Percentiles rank a stretch among this genome's conserved stretches.
phyloP scores from a whole-genome alignment of 257 asterid species.

The Eustoma russellianum region DNA sequence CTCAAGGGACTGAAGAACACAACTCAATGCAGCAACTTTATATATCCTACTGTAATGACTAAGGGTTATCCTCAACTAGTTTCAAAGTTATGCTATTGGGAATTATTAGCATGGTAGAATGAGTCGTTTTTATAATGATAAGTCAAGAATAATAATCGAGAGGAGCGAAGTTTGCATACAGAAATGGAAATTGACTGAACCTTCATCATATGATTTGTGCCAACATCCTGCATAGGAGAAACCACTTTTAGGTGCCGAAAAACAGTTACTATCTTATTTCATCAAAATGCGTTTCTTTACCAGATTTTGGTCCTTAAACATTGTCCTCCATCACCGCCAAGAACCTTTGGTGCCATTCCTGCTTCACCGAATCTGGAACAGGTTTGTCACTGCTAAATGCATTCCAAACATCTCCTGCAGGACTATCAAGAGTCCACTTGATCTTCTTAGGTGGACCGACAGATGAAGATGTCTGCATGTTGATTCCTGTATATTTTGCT shows the following conservation, averaged over 20 bases:
- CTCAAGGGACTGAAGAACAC: too few species aligned
- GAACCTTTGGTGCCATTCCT: slow-evolving; percentile 62
- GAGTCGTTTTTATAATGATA: too few species aligned
- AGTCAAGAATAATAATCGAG: too few species aligned
- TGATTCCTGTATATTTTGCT: slow-evolving; percentile 15
- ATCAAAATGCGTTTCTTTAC: background rate
- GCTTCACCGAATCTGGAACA: slow-evolving; percentile 49
- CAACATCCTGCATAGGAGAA: background rate
- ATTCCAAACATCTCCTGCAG: slow-evolving; percentile 56
- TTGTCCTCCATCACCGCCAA: slow-evolving; percentile 29
- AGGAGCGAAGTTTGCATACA: too few species aligned
- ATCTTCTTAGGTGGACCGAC: slow-evolving; percentile 44
- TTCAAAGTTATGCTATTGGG: too few species aligned
- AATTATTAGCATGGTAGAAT: too few species aligned
- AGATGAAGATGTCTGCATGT: slow-evolving; percentile 24
- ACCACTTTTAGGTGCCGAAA: background rate
- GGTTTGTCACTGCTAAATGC: slow-evolving; percentile 36
- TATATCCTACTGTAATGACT: too few species aligned
- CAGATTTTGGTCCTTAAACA: background rate
- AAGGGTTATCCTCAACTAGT: too few species aligned
- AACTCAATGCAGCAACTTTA: too few species aligned
- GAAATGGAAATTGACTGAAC: too few species aligned
- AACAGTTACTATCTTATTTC: background rate
- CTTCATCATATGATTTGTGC: too few species aligned
- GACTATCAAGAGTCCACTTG: slow-evolving; percentile 62